Conservation (phyloP, 176 grass and related monocot genomes). For the Eragrostis curvula region DNA sequence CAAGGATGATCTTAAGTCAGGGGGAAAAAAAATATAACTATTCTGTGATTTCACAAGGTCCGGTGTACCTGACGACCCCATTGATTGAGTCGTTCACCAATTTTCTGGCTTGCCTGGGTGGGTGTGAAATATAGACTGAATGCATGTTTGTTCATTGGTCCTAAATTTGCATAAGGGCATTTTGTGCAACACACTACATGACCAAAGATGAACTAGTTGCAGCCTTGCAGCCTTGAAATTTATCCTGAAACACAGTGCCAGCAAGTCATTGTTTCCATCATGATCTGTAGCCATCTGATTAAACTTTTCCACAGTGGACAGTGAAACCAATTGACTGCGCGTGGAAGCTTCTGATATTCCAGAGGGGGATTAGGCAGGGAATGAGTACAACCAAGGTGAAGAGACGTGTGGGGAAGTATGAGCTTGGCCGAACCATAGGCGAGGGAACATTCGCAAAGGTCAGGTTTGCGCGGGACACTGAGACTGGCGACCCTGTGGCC, state of each 20-base stretch:
- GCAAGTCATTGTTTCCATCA: neutral
- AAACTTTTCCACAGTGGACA: constrained; percentile 32
- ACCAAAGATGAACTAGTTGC: neutral
- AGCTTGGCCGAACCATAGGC: constrained; percentile 89
- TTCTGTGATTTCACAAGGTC: neutral
- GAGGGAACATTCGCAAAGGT: constrained; percentile 97
- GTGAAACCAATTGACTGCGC: constrained; percentile 13
- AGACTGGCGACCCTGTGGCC: constrained; percentile 72
- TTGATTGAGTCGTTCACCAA: neutral
- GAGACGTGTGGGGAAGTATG: constrained; percentile 96
- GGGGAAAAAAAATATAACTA: neutral
- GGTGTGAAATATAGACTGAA: neutral
- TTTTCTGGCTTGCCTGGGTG: neutral
- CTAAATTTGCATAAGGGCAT: neutral
- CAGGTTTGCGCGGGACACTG: constrained; percentile 74
- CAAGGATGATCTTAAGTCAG: neutral
- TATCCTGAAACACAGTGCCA: neutral
- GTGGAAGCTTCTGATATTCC: constrained; percentile 10
- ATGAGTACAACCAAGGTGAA: constrained; percentile 89
- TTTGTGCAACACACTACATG: neutral
- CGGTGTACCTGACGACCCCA: neutral
- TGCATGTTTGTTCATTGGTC: neutral
- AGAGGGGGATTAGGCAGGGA: constrained; percentile 14
- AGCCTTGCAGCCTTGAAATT: too few species aligned
- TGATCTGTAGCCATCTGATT: neutral